Evolutionary conservation across 1,139 yeast species (phyloP), one percentile per base, ranked within the genome.

Genomic region (Eremothecium cymbalariae): DNA sequence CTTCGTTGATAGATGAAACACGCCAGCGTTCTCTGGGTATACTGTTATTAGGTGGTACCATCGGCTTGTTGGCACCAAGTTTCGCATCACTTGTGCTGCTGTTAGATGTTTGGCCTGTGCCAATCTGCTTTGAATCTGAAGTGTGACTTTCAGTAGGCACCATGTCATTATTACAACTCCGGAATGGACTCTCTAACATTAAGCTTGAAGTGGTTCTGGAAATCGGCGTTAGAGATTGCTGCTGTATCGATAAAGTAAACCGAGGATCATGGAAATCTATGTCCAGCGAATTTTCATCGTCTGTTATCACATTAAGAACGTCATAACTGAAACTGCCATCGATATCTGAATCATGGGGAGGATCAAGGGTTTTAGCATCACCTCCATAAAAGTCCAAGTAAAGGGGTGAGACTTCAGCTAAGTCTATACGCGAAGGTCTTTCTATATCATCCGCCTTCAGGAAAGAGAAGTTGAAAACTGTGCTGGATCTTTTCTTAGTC

Each of bases 401-500:
- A 11, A 21, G 12, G 12, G 24, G 24, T 3, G 24, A 21, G 12
- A 11, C n/a, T 3, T 21, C 24, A 3, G 13, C 24, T 11, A 25
- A n/a, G 13, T 25, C 28, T n/a, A 11, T 13, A 25, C 12, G 28
- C 19, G 25, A 20, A 8, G 23, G 6, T 15, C 31, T 31, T 8
- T 23, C 36, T 8, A 12, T 22, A 11, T 28, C 32, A 14, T 18
- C 25, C 17, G 32, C 28, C 22, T 16, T 18, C 17, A 30, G n/a
- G 31, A 34, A 27, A 18, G 25, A 30, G 18, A 37, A 34, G 8
- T 33, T 31, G 12, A 35, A 32, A 9, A 27, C n/a, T 5, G 25
- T 12, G 21, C 41, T 40, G 27, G 31, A 30, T 13, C 31, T 32
- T 21, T 36, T 40, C 22, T 22, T 33, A 7, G 19, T n/a, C 7